These are phyloP conservation scores for Crotalaria pallida DNA, from an alignment of 306 rosid genomes.

Conservation along the genomic window DNA sequence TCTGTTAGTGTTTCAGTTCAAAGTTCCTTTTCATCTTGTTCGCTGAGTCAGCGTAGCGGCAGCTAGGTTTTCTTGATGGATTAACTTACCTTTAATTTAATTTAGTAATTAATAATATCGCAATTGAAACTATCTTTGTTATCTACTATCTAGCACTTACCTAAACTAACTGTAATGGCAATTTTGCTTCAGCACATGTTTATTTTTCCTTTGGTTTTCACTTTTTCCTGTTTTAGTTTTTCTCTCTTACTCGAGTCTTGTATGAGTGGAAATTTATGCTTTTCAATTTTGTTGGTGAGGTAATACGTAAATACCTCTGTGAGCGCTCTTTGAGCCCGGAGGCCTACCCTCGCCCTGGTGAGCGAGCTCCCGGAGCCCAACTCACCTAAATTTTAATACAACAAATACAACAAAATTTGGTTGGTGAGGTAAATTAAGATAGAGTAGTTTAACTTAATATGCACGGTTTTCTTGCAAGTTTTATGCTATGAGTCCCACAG, in stretches of 20 bases:
- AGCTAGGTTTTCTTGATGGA: slow-evolving; percentile 23
- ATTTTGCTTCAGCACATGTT: background rate
- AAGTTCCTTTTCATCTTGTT: background rate
- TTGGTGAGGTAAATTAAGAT: background rate
- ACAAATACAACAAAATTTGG: no score
- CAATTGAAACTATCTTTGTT: background rate
- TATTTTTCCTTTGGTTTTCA: background rate
- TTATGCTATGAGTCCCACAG: no score
- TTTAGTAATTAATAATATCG: background rate
- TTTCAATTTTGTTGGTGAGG: background rate
- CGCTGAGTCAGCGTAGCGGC: background rate
- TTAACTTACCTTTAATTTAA: background rate
- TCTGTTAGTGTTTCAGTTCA: background rate
- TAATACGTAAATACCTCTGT: no score
- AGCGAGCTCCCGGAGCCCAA: no score
- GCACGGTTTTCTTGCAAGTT: background rate
- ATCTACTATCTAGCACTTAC: background rate
- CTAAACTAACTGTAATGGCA: background rate
- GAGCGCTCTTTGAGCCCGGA: no score
- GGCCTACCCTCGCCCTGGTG: no score
- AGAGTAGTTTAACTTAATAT: background rate
- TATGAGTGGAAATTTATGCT: background rate
- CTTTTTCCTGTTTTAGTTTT: background rate
- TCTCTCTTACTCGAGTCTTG: background rate
- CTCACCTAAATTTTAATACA: no score